Conservation (phyloP, 2,329 filamentous ascomycete species). For the Cucurbitaria berberidis region DNA sequence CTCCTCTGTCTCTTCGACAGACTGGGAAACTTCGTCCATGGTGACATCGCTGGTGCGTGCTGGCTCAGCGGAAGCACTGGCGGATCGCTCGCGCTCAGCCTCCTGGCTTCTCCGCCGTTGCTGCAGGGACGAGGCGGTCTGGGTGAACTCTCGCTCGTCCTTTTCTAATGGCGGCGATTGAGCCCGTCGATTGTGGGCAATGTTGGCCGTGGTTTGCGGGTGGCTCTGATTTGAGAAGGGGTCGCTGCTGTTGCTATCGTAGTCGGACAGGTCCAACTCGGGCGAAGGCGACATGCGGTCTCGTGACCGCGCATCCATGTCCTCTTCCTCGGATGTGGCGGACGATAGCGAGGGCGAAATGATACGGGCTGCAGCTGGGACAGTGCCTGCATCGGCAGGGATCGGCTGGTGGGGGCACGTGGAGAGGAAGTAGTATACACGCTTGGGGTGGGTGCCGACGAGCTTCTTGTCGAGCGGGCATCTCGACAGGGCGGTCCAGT, state of each 20-base stretch:
- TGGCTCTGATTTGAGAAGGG: slow-evolving; percentile 64
- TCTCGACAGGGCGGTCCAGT: slow-evolving; percentile 75
- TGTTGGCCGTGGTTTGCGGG: slow-evolving; percentile 49
- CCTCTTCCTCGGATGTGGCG: slow-evolving; percentile 73
- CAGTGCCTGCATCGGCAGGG: slow-evolving; percentile 66
- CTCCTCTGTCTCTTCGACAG: slow-evolving; percentile 55
- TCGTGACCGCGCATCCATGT: slow-evolving; percentile 63
- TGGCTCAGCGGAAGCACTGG: slow-evolving; percentile 47
- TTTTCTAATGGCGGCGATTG: slow-evolving; percentile 88
- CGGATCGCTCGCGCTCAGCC: slow-evolving; percentile 49
- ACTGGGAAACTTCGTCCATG: slow-evolving; percentile 49
- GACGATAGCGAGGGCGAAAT: slow-evolving; percentile 89
- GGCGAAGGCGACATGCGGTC: slow-evolving; percentile 83
- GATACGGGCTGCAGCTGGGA: slow-evolving; percentile 62
- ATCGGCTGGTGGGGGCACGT: slow-evolving; percentile 85
- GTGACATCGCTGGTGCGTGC: slow-evolving; percentile 33
- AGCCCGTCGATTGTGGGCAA: slow-evolving; percentile 70
- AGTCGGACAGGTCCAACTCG: slow-evolving; percentile 90
- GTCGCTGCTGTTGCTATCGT: slow-evolving; percentile 69
- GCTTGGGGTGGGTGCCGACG: slow-evolving; percentile 87
- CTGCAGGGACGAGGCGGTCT: slow-evolving; percentile 86
- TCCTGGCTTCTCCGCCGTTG: slow-evolving; percentile 57
- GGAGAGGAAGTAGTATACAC: slow-evolving; percentile 95
- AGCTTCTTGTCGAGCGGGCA: slow-evolving; percentile 94
- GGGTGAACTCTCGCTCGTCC: slow-evolving; percentile 95